A percentile compares a stretch with the other conserved stretches of the same genome.
These are phyloP conservation scores for Irpex sp. DNA, from an alignment of 1,284 basidiomycete genomes.

Conservation along the genomic window DNA sequence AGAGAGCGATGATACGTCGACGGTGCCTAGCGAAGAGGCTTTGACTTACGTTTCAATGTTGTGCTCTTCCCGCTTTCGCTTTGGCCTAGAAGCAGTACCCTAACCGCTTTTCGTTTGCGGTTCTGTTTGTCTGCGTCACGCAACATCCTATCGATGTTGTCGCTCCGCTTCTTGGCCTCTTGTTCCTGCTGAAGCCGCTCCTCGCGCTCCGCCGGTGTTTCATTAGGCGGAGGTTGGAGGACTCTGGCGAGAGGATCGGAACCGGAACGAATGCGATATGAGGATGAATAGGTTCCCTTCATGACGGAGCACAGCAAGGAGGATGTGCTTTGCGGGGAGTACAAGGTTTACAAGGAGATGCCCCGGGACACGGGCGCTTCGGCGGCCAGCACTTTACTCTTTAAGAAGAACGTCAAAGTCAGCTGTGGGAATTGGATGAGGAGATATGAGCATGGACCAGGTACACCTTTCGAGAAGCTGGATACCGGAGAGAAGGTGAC, in stretches of 20 bases:
- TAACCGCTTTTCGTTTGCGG: slow-evolving; percentile 61
- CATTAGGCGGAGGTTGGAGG: slow-evolving; percentile 65
- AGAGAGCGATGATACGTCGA: not conserved
- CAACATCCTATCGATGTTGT: slow-evolving; percentile 75
- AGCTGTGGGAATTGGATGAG: slow-evolving; percentile 15
- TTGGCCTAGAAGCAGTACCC: slow-evolving; percentile 76
- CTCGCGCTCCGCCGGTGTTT: slow-evolving; percentile 61
- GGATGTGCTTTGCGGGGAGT: slow-evolving; percentile 4
- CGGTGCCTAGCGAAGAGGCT: not conserved
- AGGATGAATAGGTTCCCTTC: slow-evolving; percentile 11
- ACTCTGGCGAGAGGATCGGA: slow-evolving; percentile 69
- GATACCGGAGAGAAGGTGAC: slow-evolving; percentile 11
- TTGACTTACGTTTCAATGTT: slow-evolving; percentile 74
- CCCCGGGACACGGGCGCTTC: slow-evolving; percentile 14
- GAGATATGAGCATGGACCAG: slow-evolving; percentile 5
- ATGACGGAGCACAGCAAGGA: slow-evolving; percentile 15
- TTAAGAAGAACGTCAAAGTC: slow-evolving; percentile 14
- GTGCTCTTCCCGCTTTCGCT: slow-evolving; percentile 82
- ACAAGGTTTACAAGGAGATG: slow-evolving; percentile 16
- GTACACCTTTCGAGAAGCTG: slow-evolving; percentile 15
- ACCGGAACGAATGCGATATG: slow-evolving; percentile 22
- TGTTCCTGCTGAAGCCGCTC: slow-evolving; percentile 57
- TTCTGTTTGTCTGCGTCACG: slow-evolving; percentile 54
- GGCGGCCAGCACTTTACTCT: slow-evolving; percentile 5
- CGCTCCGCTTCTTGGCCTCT: slow-evolving; percentile 69